A percentile compares a stretch with the other conserved stretches of the same genome.
Evolutionary conservation across 2,329 filamentous ascomycete species (phyloP).

Genomic region (Cadophora luteo-olivacea): DNA sequence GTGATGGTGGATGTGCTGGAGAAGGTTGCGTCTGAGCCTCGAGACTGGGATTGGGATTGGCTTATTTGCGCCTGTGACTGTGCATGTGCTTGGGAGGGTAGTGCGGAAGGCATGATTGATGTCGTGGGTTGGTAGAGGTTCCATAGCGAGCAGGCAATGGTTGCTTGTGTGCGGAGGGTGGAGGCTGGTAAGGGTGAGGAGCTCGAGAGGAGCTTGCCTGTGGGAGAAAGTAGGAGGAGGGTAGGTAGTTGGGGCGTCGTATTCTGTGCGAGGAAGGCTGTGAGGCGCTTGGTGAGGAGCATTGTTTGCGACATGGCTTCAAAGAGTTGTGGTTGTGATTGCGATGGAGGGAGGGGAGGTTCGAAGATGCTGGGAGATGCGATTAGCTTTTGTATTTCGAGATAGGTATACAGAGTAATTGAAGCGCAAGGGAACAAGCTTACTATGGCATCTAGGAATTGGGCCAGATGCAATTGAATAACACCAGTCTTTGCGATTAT

Average conservation of each 20-base stretch:
- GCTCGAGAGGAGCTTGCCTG: constrained; percentile 69
- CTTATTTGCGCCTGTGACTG: constrained; percentile 36
- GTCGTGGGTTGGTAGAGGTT: constrained; percentile 58
- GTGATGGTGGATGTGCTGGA: constrained; percentile 22
- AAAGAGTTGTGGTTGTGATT: constrained; percentile 24
- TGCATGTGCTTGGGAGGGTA: constrained; percentile 35
- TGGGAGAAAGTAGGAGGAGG: constrained; percentile 63
- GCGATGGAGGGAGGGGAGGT: constrained; percentile 14
- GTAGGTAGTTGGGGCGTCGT: constrained; percentile 61
- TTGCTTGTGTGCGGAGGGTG: constrained; percentile 66
- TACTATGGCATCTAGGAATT: constrained; percentile 33
- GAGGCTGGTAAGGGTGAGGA: constrained; percentile 62
- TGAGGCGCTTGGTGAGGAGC: constrained; percentile 70
- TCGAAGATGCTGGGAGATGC: constrained; percentile 23
- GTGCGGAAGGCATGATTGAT: constrained; percentile 44
- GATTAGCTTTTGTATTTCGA: background rate
- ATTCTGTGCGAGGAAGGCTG: constrained; percentile 66
- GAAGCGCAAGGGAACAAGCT: background rate
- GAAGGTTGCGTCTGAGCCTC: constrained; percentile 25
- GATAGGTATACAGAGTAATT: background rate
- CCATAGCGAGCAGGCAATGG: constrained; percentile 68
- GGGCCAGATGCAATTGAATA: constrained; percentile 12
- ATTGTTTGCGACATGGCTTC: constrained; percentile 40
- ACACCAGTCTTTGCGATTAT: background rate
- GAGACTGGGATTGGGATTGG: background rate